phyloP scores from a whole-genome alignment of 768 basidiomycete genomes.

The Omphalotus guepiniiformis region DNA sequence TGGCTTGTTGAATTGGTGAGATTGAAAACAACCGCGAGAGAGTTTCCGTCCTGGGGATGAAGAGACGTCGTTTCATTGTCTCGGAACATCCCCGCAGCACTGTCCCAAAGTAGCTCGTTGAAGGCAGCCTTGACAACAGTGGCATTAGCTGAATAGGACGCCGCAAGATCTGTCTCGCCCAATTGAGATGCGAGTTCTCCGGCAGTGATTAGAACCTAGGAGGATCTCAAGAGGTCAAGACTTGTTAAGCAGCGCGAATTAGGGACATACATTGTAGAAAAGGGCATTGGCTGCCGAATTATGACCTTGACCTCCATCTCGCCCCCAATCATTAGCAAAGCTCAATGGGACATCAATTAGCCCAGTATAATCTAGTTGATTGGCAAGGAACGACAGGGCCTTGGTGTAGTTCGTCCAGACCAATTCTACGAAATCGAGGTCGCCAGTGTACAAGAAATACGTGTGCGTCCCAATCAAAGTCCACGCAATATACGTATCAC shows the following conservation, averaged over 20 bases:
- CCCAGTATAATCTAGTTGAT: slow-evolving; percentile 35
- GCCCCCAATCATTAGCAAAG: slow-evolving; percentile 46
- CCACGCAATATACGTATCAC: slow-evolving; percentile 48
- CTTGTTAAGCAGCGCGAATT: not conserved
- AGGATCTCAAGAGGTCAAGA: not conserved
- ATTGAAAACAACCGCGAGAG: slow-evolving; percentile 44
- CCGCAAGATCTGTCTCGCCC: slow-evolving; percentile 20
- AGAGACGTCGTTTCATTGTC: slow-evolving; percentile 41
- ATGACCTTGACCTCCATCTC: slow-evolving; percentile 40
- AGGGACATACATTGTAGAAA: slow-evolving; percentile 39
- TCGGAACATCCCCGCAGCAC: slow-evolving; percentile 37
- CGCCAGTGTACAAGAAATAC: slow-evolving; percentile 46
- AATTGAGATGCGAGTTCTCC: slow-evolving; percentile 31
- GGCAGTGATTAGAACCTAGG: slow-evolving; percentile 29
- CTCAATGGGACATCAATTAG: slow-evolving; percentile 35
- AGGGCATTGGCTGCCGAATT: slow-evolving; percentile 34
- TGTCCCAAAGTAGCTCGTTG: slow-evolving; percentile 43
- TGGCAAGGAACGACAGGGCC: slow-evolving; percentile 34
- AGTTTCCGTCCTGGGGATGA: slow-evolving; percentile 47
- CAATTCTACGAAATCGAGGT: slow-evolving; percentile 35
- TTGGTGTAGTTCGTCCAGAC: slow-evolving; percentile 33
- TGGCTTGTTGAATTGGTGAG: slow-evolving; percentile 35
- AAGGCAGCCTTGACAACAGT: slow-evolving; percentile 35
- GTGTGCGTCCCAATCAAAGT: slow-evolving; percentile 39
- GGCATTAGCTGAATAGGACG: slow-evolving; percentile 27